Conservation (phyloP, 2,329 filamentous ascomycete species). For the Davidsoniella neocaledoniae region DNA sequence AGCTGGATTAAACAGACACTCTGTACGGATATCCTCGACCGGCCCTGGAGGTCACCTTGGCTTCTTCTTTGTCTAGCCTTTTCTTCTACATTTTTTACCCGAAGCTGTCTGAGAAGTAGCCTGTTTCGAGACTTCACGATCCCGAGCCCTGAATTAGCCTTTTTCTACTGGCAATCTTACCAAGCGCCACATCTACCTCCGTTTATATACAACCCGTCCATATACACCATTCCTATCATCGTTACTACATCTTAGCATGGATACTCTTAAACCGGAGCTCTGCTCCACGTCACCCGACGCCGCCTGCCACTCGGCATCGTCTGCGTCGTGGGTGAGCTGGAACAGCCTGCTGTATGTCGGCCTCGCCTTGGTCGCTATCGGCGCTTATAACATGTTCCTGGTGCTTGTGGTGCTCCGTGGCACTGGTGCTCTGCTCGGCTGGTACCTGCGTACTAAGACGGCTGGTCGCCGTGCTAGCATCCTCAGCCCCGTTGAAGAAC, state of each 20-base stretch:
- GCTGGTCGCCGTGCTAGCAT: slow-evolving; percentile 43
- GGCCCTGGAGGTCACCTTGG: not conserved
- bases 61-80: not conserved
- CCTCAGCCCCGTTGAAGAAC: slow-evolving; percentile 25
- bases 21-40: not conserved
- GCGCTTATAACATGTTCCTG: slow-evolving; percentile 15
- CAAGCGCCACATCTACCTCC: not conserved
- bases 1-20: too few species aligned
- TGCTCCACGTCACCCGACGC: not conserved
- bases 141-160: not conserved
- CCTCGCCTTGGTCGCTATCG: slow-evolving; percentile 8
- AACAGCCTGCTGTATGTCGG: slow-evolving; percentile 1
- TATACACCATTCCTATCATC: not conserved
- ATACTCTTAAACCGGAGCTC: not conserved
- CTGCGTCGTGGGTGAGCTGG: not conserved
- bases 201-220: not conserved
- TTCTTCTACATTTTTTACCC: not conserved
- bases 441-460: slow-evolving; percentile 45
- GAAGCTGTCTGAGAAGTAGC: not conserved
- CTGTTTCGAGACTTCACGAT: not conserved
- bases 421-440: slow-evolving; percentile 34
- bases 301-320: slow-evolving; percentile 1
- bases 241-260: not conserved
- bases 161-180: not conserved
- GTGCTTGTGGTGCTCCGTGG: slow-evolving; percentile 23